phyloP scores from a whole-genome alignment of 345 rosid species.

The Syzygium oleosum region DNA sequence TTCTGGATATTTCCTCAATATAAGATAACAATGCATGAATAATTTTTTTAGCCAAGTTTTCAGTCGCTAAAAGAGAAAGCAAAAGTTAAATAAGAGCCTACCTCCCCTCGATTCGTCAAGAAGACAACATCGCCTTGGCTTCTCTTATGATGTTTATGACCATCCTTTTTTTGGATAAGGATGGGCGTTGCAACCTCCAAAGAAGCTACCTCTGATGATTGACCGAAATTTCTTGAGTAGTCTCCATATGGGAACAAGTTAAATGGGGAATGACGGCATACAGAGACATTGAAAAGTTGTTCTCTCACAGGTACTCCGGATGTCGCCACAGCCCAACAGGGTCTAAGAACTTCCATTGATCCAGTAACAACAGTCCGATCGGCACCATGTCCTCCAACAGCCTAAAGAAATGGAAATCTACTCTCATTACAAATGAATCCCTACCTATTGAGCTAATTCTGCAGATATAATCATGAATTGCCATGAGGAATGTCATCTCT shows the following conservation, averaged over 20 bases:
- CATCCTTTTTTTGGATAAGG: constrained; percentile 80
- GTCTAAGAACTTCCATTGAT: constrained; percentile 44
- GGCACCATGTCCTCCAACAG: constrained; percentile 83
- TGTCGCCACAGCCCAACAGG: constrained; percentile 90
- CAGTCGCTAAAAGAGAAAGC: neutral
- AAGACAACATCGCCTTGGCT: constrained; percentile 91
- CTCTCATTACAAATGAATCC: neutral
- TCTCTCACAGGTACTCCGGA: constrained; percentile 94
- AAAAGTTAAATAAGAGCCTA: constrained; percentile 15
- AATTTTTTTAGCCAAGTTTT: neutral
- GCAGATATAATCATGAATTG: neutral
- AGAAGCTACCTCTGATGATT: constrained; percentile 45
- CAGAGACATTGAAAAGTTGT: constrained; percentile 92
- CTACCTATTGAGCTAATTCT: neutral
- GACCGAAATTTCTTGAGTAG: constrained; percentile 57
- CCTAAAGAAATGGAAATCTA: constrained; percentile 34
- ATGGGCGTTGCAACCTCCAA: constrained; percentile 95
- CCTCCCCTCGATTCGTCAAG: constrained; percentile 97
- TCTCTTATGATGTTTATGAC: constrained; percentile 71
- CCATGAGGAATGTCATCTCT: neutral
- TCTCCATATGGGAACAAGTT: constrained; percentile 84
- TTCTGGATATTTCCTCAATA: neutral
- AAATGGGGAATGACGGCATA: constrained; percentile 79
- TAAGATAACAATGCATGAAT: neutral
- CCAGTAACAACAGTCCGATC: constrained; percentile 42